phyloP scores from a whole-genome alignment of 2,329 filamentous ascomycete species.

The Acrodontium crateriforme region DNA sequence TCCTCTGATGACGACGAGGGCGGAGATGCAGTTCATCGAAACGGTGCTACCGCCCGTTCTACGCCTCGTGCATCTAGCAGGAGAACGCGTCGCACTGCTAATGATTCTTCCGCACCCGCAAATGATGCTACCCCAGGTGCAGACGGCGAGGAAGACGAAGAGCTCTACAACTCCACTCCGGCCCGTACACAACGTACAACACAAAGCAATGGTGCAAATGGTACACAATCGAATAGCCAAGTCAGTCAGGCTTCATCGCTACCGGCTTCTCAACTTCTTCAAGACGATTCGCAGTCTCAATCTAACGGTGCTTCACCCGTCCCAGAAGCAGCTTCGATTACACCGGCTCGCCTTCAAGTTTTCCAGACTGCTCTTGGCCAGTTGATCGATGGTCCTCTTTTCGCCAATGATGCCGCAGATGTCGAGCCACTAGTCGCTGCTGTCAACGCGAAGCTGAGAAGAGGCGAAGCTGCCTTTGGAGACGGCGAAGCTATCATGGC shows the following conservation, averaged over 20 bases:
- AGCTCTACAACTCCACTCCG: slow-evolving; percentile 40
- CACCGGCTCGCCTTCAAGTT: slow-evolving; percentile 47
- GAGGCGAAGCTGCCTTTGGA: slow-evolving; percentile 47
- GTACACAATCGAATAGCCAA: slow-evolving; percentile 36
- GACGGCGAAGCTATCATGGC: slow-evolving; percentile 62
- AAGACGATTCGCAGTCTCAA: slow-evolving; percentile 39
- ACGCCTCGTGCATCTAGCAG: slow-evolving; percentile 16
- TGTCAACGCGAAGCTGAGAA: slow-evolving; percentile 60
- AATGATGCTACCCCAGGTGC: slow-evolving; percentile 19
- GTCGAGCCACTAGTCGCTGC: slow-evolving; percentile 61
- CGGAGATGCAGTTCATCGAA: slow-evolving; percentile 17
- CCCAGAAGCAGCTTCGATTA: slow-evolving; percentile 33
- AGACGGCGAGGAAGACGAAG: slow-evolving; percentile 37
- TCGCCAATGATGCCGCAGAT: slow-evolving; percentile 70
- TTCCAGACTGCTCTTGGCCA: slow-evolving; percentile 77
- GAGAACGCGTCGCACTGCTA: slow-evolving; percentile 7
- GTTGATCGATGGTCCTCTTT: slow-evolving; percentile 68
- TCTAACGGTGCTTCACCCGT: slow-evolving; percentile 11
- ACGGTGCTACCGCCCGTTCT: slow-evolving; percentile 7
- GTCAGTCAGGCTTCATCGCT: slow-evolving; percentile 68
- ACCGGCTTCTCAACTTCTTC: slow-evolving; percentile 56
- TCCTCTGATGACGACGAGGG: slow-evolving; percentile 49
- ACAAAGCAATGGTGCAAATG: slow-evolving; percentile 23
- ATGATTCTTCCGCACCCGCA: slow-evolving; percentile 9
- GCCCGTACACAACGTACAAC: slow-evolving; percentile 30